phyloP scores from a whole-genome alignment of 2,329 filamentous ascomycete genomes.

The Penicillium sp. region DNA sequence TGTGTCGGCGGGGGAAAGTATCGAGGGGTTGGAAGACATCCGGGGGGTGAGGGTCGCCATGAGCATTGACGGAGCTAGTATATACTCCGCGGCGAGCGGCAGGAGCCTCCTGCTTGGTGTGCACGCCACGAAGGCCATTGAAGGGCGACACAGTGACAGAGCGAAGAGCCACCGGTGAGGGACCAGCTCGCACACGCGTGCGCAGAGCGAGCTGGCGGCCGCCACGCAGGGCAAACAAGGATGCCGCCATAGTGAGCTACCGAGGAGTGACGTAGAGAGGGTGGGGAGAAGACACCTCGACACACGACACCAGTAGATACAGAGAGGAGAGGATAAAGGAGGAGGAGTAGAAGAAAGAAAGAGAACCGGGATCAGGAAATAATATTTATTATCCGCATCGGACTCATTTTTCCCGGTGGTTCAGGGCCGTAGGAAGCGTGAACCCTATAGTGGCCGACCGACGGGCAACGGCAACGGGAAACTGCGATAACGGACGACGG shows the following conservation, averaged over 20 bases:
- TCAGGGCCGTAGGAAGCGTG: constrained; percentile 1
- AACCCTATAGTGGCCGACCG: constrained; percentile 8
- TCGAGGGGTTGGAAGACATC: constrained; percentile 54
- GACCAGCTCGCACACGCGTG: constrained; percentile 31
- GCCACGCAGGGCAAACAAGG: constrained; percentile 40
- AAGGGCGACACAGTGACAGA: constrained; percentile 33
- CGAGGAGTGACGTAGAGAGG: constrained; percentile 16
- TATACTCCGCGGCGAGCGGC: constrained; percentile 63
- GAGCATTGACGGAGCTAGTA: constrained; percentile 88
- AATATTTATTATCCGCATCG: constrained; percentile 15
- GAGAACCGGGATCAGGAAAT: constrained; percentile 4
- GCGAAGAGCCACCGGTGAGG: constrained; percentile 27
- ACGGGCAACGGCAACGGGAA: constrained; percentile 22
- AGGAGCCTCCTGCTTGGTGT: constrained; percentile 30
- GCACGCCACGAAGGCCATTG: constrained; percentile 35
- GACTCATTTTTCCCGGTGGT: constrained; percentile 1
- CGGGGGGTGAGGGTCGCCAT: constrained; percentile 57
- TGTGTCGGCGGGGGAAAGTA: constrained; percentile 79
- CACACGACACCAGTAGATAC: constrained; percentile 1
- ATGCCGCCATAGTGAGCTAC: constrained; percentile 36
- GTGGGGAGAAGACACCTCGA: constrained; percentile 8
- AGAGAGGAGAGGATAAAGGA: not conserved
- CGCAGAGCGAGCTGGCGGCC: constrained; percentile 41
- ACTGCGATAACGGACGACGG: constrained; percentile 12
- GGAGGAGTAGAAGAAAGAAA: constrained; percentile 1